A percentile compares a stretch with the other conserved stretches of the same genome.
These are phyloP conservation scores for Syncephalastrum racemosum DNA, from an alignment of 371 early-diverging fungal genomes.

Conservation along the genomic window DNA sequence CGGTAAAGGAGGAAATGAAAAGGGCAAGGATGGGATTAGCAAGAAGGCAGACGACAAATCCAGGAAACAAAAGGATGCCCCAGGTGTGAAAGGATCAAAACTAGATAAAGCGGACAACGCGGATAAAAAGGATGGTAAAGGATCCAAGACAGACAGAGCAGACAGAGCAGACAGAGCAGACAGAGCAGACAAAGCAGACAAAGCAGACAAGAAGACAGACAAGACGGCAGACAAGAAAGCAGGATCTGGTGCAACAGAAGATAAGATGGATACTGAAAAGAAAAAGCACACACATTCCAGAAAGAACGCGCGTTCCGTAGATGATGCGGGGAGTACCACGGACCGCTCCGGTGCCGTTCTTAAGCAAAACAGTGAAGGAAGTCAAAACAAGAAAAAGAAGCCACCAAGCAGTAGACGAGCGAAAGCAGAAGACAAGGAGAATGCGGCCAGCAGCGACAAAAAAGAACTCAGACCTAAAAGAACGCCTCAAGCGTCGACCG, in stretches of 20 bases:
- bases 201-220: not conserved
- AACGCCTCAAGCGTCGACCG: no score
- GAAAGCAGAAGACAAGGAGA: no score
- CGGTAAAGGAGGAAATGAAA: slow-evolving; percentile 2
- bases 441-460: no score
- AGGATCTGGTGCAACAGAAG: no score
- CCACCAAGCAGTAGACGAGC: slow-evolving; percentile 16
- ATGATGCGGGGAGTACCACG: no score
- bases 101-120: slow-evolving; percentile 7
- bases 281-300: no score
- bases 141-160: slow-evolving; percentile 5
- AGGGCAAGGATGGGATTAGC: slow-evolving; percentile 6
- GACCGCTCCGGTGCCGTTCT: no score
- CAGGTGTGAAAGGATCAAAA: slow-evolving; percentile 18
- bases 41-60: not conserved
- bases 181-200: slow-evolving; percentile 5
- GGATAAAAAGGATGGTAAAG: slow-evolving; percentile 1
- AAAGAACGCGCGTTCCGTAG: no score
- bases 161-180: slow-evolving; percentile 3
- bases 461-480: no score
- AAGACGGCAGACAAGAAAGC: not conserved
- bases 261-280: no score
- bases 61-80: slow-evolving; percentile 8
- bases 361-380: slow-evolving; percentile 23
- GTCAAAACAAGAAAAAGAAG: slow-evolving; percentile 42